Conservation (phyloP, 139 green algal species). For the Protoeuglena noctilucae region DNA sequence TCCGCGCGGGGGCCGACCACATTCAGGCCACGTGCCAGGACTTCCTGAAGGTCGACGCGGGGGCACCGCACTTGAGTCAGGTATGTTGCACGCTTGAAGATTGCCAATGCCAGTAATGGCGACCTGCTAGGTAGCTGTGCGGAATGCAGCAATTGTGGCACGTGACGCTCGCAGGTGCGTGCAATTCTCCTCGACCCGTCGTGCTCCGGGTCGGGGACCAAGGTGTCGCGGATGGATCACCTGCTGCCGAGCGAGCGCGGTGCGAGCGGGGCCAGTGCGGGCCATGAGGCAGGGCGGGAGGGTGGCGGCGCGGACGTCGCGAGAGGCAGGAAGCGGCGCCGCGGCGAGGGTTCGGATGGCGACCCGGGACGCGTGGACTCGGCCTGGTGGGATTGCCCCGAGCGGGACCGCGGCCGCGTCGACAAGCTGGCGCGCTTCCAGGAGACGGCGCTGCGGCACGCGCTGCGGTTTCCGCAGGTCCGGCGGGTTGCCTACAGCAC, state of each 20-base stretch:
- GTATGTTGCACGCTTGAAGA: conserved; percentile 12
- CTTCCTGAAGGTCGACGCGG: conserved; percentile 59
- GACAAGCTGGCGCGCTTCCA: too few relatives aligned
- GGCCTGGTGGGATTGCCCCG: conserved; percentile 8
- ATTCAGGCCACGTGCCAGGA: conserved; percentile 33
- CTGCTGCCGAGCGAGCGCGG: conserved; percentile 56
- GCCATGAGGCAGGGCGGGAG: neutral
- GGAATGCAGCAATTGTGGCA: neutral
- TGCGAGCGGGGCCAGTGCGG: too few relatives aligned
- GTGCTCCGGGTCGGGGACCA: conserved; percentile 65
- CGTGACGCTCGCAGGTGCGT: conserved; percentile 30
- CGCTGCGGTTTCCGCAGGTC: conserved; percentile 56
- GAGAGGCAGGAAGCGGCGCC: neutral
- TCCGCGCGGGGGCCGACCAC: conserved; percentile 23
- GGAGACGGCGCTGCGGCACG: conserved; percentile 57
- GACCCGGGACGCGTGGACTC: neutral
- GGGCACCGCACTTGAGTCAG: conserved; percentile 11
- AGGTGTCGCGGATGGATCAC: conserved; percentile 49
- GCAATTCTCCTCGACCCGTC: conserved; percentile 82
- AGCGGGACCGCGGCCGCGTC: conserved; percentile 8
- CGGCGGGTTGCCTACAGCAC: conserved; percentile 83
- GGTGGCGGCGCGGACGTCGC: neutral
- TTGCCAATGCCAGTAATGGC: neutral
- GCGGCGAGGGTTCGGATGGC: conserved; percentile 1
- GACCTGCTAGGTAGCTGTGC: neutral